Evolutionary conservation across 176 grass and related monocot species (phyloP).

Genomic region (Lolium perenne): DNA sequence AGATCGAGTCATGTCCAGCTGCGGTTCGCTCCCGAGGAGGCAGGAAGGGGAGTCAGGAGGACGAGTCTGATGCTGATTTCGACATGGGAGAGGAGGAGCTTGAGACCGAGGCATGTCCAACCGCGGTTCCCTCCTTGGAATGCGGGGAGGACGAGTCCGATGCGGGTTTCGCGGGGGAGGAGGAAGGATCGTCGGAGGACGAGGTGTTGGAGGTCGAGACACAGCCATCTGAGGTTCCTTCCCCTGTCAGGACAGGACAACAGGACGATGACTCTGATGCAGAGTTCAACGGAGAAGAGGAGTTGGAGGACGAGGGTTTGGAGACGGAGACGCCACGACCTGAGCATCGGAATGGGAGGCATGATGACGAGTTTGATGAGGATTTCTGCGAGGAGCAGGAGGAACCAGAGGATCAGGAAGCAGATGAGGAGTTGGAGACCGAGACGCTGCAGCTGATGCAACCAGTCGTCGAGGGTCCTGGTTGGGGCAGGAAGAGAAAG

Average conservation of each 20-base stretch:
- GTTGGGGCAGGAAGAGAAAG: slow-evolving; percentile 27
- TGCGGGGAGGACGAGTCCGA: slow-evolving; percentile 6
- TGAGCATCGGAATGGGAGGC: neutral
- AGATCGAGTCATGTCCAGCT: neutral
- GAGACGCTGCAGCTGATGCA: neutral
- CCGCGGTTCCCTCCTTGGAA: neutral
- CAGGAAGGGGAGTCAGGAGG: neutral
- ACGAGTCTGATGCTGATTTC: slow-evolving; percentile 27
- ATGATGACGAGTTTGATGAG: slow-evolving; percentile 9
- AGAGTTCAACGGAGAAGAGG: neutral
- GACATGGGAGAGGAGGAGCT: slow-evolving; percentile 29
- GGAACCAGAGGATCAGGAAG: slow-evolving; percentile 17
- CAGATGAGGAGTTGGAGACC: slow-evolving; percentile 44
- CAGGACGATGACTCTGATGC: neutral
- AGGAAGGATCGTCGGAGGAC: slow-evolving; percentile 16
- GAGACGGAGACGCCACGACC: slow-evolving; percentile 4
- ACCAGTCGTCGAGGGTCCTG: neutral
- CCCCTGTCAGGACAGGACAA: neutral
- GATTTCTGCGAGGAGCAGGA: slow-evolving; percentile 26
- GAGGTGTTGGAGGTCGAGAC: slow-evolving; percentile 31
- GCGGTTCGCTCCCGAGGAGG: neutral
- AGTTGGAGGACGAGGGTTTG: slow-evolving; percentile 36
- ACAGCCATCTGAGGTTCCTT: neutral
- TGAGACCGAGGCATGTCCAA: neutral
- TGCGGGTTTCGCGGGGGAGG: neutral